Conservation (phyloP, 1,284 basidiomycete genomes). For the Austroboletus niveus region DNA sequence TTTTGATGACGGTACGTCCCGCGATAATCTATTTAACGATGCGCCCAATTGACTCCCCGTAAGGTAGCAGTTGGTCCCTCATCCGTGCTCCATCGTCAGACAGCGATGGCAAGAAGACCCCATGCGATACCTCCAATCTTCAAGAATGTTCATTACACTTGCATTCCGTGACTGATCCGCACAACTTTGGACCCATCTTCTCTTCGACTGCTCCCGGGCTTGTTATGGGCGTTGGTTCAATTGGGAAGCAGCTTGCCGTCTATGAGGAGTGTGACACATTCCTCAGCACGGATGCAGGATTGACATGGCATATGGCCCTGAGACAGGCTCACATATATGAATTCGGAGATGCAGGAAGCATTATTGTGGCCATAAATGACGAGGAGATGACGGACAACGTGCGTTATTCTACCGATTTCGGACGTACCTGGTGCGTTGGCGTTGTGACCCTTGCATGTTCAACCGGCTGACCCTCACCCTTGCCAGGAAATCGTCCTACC, state of each 20-base stretch:
- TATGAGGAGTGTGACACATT: slow-evolving; percentile 96
- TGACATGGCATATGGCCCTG: slow-evolving; percentile 81
- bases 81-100: slow-evolving; percentile 67
- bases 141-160: slow-evolving; percentile 83
- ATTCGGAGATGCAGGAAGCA: slow-evolving; percentile 88
- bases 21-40: background rate
- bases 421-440: slow-evolving; percentile 71
- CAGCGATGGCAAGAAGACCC: slow-evolving; percentile 56
- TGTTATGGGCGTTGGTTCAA: slow-evolving; percentile 91
- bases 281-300: slow-evolving; percentile 85
- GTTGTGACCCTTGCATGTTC: background rate
- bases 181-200: slow-evolving; percentile 93
- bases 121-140: slow-evolving; percentile 59
- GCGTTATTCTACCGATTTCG: slow-evolving; percentile 84
- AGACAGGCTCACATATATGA: slow-evolving; percentile 90
- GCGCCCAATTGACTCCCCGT: background rate
- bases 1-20: slow-evolving; percentile 78
- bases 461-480: slow-evolving; percentile 48
- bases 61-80: slow-evolving; percentile 74
- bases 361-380: slow-evolving; percentile 86
- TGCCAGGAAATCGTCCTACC: slow-evolving; percentile 65
- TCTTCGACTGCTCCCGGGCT: slow-evolving; percentile 93
- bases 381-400: slow-evolving; percentile 77
- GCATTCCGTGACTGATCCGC: slow-evolving; percentile 86
- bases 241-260: slow-evolving; percentile 68